These are phyloP conservation scores for Daldinia sp. DNA, from an alignment of 2,329 filamentous ascomycete species.

Conservation along the genomic window DNA sequence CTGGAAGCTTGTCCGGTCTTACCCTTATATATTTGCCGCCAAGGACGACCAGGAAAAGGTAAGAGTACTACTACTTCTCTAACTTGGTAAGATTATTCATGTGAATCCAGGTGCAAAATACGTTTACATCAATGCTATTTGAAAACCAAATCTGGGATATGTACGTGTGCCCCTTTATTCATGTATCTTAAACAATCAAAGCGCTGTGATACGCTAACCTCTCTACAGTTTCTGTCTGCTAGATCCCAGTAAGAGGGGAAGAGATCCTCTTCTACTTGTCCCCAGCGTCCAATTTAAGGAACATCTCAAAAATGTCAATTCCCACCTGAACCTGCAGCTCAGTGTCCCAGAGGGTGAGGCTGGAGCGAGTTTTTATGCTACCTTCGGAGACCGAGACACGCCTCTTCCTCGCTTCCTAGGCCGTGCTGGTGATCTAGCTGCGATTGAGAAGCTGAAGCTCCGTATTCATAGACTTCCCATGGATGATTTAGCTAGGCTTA, in stretches of 20 bases:
- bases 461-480: constrained; percentile 50
- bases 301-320: constrained; percentile 72
- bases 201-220: not conserved
- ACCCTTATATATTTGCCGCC: constrained; percentile 67
- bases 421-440: constrained; percentile 56
- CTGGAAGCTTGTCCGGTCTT: constrained; percentile 63
- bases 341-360: constrained; percentile 63
- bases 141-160: constrained; percentile 75
- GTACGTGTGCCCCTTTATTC: constrained; percentile 59
- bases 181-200: not conserved
- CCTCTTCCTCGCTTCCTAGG: constrained; percentile 75
- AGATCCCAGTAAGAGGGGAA: constrained; percentile 55
- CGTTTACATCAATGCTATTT: constrained; percentile 67
- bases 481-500: constrained; percentile 49
- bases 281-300: constrained; percentile 69
- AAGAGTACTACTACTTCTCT: constrained; percentile 41
- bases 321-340: constrained; percentile 61
- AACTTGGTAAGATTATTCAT: constrained; percentile 16
- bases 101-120: constrained; percentile 50
- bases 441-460: constrained; percentile 44
- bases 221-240: constrained; percentile 71
- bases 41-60: constrained; percentile 59
- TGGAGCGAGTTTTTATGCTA: constrained; percentile 64
- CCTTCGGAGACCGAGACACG: constrained; percentile 67
- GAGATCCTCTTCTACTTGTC: constrained; percentile 71